Conservation (phyloP, 768 basidiomycete species). For the Suillus tomentosus region DNA sequence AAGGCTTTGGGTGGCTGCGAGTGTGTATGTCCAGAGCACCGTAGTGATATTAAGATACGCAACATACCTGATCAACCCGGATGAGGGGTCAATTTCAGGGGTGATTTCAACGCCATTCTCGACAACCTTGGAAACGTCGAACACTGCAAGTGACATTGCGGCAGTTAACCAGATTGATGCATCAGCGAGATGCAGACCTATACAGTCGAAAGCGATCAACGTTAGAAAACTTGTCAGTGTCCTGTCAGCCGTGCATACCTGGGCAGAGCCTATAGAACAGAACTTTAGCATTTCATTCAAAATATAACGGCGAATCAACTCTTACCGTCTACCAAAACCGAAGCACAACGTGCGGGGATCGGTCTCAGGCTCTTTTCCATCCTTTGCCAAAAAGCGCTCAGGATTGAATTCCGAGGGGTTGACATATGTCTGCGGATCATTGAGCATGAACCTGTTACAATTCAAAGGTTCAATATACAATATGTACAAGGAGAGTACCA, state of each 20-base stretch:
- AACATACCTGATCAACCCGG: slow-evolving; percentile 47
- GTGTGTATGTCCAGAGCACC: slow-evolving; percentile 5
- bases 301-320: neutral
- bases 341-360: slow-evolving; percentile 23
- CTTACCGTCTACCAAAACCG: slow-evolving; percentile 34
- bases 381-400: slow-evolving; percentile 32
- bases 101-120: slow-evolving; percentile 43
- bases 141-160: slow-evolving; percentile 45
- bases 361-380: slow-evolving; percentile 20
- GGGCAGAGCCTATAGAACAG: slow-evolving; percentile 18
- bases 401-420: slow-evolving; percentile 36
- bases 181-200: slow-evolving; percentile 33
- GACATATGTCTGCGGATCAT: slow-evolving; percentile 44
- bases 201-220: neutral
- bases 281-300: neutral
- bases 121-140: slow-evolving; percentile 44
- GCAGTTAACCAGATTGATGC: slow-evolving; percentile 27
- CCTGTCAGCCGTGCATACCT: slow-evolving; percentile 13
- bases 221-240: neutral
- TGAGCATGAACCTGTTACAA: slow-evolving; percentile 48
- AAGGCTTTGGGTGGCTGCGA: slow-evolving; percentile 60
- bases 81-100: slow-evolving; percentile 44
- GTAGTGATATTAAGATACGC: neutral
- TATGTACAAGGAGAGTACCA: slow-evolving; percentile 16
- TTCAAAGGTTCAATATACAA: neutral